These are phyloP conservation scores for Cercospora sesami DNA, from an alignment of 2,329 filamentous ascomycete species.

Conservation along the genomic window DNA sequence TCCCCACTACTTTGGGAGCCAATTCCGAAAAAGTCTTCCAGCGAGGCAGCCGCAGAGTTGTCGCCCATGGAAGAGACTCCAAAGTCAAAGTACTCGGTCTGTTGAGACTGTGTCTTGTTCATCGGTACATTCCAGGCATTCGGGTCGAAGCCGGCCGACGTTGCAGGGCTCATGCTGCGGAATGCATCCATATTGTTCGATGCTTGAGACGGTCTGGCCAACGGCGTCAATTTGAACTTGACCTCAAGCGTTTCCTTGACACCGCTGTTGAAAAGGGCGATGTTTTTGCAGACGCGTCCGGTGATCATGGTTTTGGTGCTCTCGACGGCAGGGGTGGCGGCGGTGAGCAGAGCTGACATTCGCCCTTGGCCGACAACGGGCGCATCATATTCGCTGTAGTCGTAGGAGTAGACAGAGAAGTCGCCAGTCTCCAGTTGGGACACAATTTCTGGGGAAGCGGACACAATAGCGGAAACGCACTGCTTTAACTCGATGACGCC, in stretches of 20 bases:
- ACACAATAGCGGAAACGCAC: conserved; percentile 79
- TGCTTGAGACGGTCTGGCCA: conserved; percentile 64
- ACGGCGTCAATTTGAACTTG: conserved; percentile 79
- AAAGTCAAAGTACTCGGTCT: conserved; percentile 35
- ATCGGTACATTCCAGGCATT: conserved; percentile 68
- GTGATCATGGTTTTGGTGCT: conserved; percentile 75
- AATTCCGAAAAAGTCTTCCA: conserved; percentile 39
- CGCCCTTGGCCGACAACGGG: conserved; percentile 94
- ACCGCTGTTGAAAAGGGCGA: conserved; percentile 79
- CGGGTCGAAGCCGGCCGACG: conserved; percentile 64
- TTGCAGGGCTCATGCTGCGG: conserved; percentile 58
- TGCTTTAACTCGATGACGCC: conserved; percentile 84
- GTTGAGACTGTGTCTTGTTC: conserved; percentile 57
- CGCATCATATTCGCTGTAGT: conserved; percentile 92
- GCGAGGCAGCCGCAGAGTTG: conserved; percentile 26
- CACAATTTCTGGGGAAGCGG: conserved; percentile 81
- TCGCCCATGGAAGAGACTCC: conserved; percentile 22
- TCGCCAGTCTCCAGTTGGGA: conserved; percentile 68
- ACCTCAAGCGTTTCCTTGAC: conserved; percentile 89
- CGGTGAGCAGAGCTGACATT: conserved; percentile 77
- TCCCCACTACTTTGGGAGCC: conserved; percentile 24
- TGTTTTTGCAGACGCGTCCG: conserved; percentile 83
- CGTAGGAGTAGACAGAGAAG: conserved; percentile 95
- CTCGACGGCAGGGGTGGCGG: conserved; percentile 58
- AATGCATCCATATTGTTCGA: conserved; percentile 61